Percentiles rank a stretch among this genome's conserved stretches.
phyloP scores from a whole-genome alignment of 768 basidiomycete genomes.

The Serendipita sp. region DNA sequence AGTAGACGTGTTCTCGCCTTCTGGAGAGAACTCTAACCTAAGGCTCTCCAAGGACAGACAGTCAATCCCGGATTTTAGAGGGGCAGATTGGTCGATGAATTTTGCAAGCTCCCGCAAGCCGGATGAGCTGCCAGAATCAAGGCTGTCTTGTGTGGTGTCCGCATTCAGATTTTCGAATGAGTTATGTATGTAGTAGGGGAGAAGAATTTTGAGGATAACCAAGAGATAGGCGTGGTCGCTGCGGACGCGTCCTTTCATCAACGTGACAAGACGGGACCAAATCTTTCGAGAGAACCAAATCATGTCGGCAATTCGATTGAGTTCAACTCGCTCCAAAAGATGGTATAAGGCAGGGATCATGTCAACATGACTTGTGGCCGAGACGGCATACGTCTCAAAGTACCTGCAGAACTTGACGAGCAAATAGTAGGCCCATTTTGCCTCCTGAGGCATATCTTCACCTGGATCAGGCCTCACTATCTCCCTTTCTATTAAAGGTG shows the following conservation, averaged over 20 bases:
- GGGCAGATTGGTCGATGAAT: slow-evolving; percentile 43
- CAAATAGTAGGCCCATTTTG: neutral
- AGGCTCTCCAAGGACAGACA: slow-evolving; percentile 48
- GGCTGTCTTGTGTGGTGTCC: slow-evolving; percentile 11
- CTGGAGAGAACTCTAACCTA: slow-evolving; percentile 31
- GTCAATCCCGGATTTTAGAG: slow-evolving; percentile 47
- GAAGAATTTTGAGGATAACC: slow-evolving; percentile 49
- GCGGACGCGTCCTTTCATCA: slow-evolving; percentile 72
- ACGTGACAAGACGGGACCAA: slow-evolving; percentile 45
- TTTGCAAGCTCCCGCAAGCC: slow-evolving; percentile 38
- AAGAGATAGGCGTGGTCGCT: slow-evolving; percentile 63
- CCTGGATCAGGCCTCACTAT: too few relatives aligned
- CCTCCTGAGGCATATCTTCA: neutral
- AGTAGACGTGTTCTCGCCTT: slow-evolving; percentile 8
- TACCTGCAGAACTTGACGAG: slow-evolving; percentile 32
- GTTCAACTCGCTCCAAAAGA: slow-evolving; percentile 53
- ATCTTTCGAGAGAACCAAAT: slow-evolving; percentile 40
- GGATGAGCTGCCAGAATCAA: slow-evolving; percentile 25
- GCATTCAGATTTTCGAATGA: slow-evolving; percentile 17
- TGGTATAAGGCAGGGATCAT: slow-evolving; percentile 53
- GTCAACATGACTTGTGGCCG: slow-evolving; percentile 66
- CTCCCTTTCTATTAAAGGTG: neutral
- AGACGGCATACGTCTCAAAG: slow-evolving; percentile 44
- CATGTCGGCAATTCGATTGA: slow-evolving; percentile 51
- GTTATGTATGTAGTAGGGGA: slow-evolving; percentile 42